These are phyloP conservation scores for Anastatica hierochuntica DNA, from an alignment of 345 rosid species.

Conservation along the genomic window DNA sequence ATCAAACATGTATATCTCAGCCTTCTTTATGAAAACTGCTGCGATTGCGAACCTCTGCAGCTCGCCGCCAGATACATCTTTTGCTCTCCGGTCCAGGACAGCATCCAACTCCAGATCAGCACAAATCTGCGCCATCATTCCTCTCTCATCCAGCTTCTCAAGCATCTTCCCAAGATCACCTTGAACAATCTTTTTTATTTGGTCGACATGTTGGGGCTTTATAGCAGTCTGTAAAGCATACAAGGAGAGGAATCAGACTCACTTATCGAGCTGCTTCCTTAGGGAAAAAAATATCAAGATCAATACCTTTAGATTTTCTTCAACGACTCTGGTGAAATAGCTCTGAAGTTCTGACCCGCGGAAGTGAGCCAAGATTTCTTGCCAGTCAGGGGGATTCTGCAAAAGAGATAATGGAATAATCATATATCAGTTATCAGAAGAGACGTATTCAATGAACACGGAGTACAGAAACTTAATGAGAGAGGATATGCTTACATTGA, in stretches of 20 bases:
- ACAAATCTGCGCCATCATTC: slow-evolving; percentile 64
- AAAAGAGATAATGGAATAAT: background rate
- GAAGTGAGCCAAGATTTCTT: slow-evolving; percentile 90
- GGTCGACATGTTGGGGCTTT: slow-evolving; percentile 98
- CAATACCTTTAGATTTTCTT: slow-evolving; percentile 84
- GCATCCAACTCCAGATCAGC: slow-evolving; percentile 79
- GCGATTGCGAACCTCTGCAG: slow-evolving; percentile 98
- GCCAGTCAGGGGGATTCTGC: slow-evolving; percentile 99
- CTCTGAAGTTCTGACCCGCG: slow-evolving; percentile 97
- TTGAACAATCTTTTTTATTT: slow-evolving; percentile 89
- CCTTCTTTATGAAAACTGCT: slow-evolving; percentile 87
- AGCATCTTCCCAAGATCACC: slow-evolving; percentile 95
- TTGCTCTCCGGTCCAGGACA: slow-evolving; percentile 86
- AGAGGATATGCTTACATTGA: slow-evolving; percentile 38
- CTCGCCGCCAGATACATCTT: slow-evolving; percentile 96
- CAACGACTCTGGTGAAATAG: slow-evolving; percentile 90
- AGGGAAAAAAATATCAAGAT: background rate
- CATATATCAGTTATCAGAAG: background rate
- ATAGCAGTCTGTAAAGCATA: slow-evolving; percentile 60
- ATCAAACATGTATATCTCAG: slow-evolving; percentile 99
- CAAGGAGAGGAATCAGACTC: background rate
- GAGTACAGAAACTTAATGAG: background rate
- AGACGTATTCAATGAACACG: background rate
- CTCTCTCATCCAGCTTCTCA: slow-evolving; percentile 86
- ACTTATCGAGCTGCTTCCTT: background rate